Base-by-base conservation (phyloP, 371 early-diverging fungal species). In the Amoeboaphelidium occidentale region DNA sequence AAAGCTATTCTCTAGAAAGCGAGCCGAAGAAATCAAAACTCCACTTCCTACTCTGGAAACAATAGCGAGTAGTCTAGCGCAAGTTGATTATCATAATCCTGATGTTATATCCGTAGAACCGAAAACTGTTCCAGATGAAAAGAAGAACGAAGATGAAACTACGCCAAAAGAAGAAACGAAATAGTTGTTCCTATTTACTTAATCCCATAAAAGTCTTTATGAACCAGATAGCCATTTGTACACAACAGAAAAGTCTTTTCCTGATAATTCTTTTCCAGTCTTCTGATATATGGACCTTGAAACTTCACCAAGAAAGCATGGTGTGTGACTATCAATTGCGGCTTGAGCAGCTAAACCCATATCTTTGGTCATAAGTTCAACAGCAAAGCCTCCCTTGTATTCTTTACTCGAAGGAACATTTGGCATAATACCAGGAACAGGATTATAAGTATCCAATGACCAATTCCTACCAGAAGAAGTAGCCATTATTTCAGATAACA, bases 321-420 rank as follows among this genome's bases (percentile, higher is more conserved):
- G 70, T 1, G 69, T 63, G 43, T 76, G 66, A n/a, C 72, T 65
- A n/a, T 76, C 74, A 24, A 70, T 67, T 24, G 97, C 94, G 2
- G 92, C 87, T 50, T 78, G 73, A 43, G 85, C 69, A 12, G 91
- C 93, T 47, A 94, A 63, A 0, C 83, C 72, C 64, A 93, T 56
- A 61, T 96, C 97, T 69, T 96, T 96, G 28, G 81, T 79, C 84
- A 91, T 90, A 53, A 96, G 60, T 20, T 69, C 63, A 32, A 75
- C 74, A 25, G 76, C 82, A 60, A 96, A 96, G 22, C 97, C 97
- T 46, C 88, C 92, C 26, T 70, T 64, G 61, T 93, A 96, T 23
- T 70, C 79, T 25, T 75, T 70, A 42, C 73, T 65, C n/a, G 87
- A 71, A 2, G 97, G 92, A 1, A 81, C 87, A 50, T 69, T 75